Percentiles rank a stretch among this genome's conserved stretches.
phyloP scores from a whole-genome alignment of 2,329 filamentous ascomycete genomes.

The Conoideocrella luteorostrata region DNA sequence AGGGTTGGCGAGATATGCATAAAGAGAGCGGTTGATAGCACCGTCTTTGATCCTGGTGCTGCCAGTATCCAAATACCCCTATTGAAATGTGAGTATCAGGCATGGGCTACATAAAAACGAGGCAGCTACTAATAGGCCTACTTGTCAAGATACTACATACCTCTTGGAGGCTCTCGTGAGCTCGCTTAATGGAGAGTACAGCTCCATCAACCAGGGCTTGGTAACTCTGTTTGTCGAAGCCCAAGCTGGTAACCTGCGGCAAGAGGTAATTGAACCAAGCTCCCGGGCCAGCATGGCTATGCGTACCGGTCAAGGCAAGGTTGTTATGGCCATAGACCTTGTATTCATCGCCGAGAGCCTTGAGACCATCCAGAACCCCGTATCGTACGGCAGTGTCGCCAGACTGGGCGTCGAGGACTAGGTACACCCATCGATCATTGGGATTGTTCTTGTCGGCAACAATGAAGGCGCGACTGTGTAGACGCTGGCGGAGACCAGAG shows the following conservation, averaged over 20 bases:
- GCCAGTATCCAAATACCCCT: conserved; percentile 65
- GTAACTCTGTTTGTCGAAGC: conserved; percentile 83
- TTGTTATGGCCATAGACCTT: conserved; percentile 71
- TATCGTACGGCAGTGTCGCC: conserved; percentile 85
- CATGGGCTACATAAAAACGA: too few relatives aligned
- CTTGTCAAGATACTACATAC: too few relatives aligned
- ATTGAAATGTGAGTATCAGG: background rate
- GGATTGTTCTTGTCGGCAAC: conserved; percentile 61
- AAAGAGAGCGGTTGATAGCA: conserved; percentile 85
- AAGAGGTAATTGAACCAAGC: conserved; percentile 93
- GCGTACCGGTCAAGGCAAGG: conserved; percentile 83
- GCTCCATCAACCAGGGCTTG: conserved; percentile 83
- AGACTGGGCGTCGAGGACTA: conserved; percentile 80
- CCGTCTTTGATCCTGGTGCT: conserved; percentile 64
- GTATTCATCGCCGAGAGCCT: conserved; percentile 64
- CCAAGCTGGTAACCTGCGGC: conserved; percentile 81
- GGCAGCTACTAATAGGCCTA: too few relatives aligned
- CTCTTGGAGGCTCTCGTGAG: conserved; percentile 54
- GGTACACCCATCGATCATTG: conserved; percentile 72
- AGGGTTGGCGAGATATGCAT: conserved; percentile 82
- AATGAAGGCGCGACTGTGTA: conserved; percentile 88
- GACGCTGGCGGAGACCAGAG: conserved; percentile 75
- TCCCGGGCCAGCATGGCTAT: conserved; percentile 85
- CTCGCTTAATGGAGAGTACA: conserved; percentile 71
- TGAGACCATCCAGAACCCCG: conserved; percentile 74